Conservation (phyloP, 805 yeast genomes). For the Suhomyces prunicola region DNA sequence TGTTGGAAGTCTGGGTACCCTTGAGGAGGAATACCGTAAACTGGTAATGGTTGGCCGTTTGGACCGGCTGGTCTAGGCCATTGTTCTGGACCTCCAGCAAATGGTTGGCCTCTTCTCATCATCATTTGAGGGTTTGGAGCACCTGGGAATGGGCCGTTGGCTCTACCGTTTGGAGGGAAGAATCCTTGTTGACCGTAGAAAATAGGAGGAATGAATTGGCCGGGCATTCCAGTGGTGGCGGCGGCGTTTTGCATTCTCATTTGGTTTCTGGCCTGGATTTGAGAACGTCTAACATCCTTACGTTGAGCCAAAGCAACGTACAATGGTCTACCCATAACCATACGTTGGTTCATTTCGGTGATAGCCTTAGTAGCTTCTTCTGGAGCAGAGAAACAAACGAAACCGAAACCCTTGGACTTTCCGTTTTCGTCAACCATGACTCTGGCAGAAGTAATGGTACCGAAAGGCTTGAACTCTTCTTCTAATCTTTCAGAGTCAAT, state of each 20-base stretch:
- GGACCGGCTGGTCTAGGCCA: conserved; percentile 67
- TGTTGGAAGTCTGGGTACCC: conserved; percentile 52
- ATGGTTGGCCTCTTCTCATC: conserved; percentile 68
- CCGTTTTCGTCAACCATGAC: conserved; percentile 94
- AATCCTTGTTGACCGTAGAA: conserved; percentile 84
- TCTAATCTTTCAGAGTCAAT: conserved; percentile 87
- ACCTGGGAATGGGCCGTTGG: conserved; percentile 69
- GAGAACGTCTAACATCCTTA: conserved; percentile 95
- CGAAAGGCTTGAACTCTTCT: conserved; percentile 91
- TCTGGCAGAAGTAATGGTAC: conserved; percentile 92
- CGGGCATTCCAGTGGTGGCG: conserved; percentile 80
- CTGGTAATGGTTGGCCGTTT: conserved; percentile 80
- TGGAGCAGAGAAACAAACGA: conserved; percentile 95
- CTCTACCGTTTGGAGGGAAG: conserved; percentile 83
- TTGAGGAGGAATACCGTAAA: conserved; percentile 83
- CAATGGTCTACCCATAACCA: conserved; percentile 92
- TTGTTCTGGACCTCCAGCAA: conserved; percentile 59
- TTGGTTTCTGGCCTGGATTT: conserved; percentile 96
- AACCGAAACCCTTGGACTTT: conserved; percentile 97
- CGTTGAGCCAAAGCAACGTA: conserved; percentile 99
- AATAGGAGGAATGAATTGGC: conserved; percentile 85
- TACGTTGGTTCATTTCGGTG: conserved; percentile 96
- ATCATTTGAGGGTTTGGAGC: conserved; percentile 74
- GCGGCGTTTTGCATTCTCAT: conserved; percentile 97
- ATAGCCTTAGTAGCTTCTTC: conserved; percentile 99